phyloP scores from a whole-genome alignment of 257 asterid genomes.

The Solanum chmielewskii region DNA sequence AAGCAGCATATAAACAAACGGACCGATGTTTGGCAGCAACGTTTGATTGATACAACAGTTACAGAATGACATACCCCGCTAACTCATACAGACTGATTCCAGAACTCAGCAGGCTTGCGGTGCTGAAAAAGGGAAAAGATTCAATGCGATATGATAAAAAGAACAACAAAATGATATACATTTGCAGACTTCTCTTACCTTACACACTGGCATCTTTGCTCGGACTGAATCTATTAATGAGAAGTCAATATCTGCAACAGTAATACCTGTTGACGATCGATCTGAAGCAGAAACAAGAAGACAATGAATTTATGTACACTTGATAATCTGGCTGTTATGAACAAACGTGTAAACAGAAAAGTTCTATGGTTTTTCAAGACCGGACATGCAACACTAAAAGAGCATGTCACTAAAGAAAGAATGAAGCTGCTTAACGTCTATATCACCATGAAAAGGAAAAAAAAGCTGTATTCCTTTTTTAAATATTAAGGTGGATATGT shows the following conservation, averaged over 20 bases:
- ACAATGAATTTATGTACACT: background rate
- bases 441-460: background rate
- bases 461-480: background rate
- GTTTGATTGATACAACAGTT: background rate
- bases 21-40: background rate
- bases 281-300: slow-evolving; percentile 22
- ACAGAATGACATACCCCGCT: background rate
- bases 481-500: background rate
- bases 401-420: background rate
- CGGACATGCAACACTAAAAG: background rate
- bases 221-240: slow-evolving; percentile 52
- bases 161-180: background rate
- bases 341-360: background rate
- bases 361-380: background rate
- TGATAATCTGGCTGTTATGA: background rate
- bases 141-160: background rate
- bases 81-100: slow-evolving; percentile 34
- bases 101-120: slow-evolving; percentile 61
- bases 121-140: slow-evolving; percentile 35
- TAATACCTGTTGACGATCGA: slow-evolving; percentile 67
- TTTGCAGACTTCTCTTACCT: slow-evolving; percentile 11
- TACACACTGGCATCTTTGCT: slow-evolving; percentile 70
- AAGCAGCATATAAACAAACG: background rate
- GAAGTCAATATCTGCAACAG: slow-evolving; percentile 83
- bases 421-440: background rate